Conservation (phyloP, 225 moss, liverwort and hornwort species). For the Sphagnum contortum region DNA sequence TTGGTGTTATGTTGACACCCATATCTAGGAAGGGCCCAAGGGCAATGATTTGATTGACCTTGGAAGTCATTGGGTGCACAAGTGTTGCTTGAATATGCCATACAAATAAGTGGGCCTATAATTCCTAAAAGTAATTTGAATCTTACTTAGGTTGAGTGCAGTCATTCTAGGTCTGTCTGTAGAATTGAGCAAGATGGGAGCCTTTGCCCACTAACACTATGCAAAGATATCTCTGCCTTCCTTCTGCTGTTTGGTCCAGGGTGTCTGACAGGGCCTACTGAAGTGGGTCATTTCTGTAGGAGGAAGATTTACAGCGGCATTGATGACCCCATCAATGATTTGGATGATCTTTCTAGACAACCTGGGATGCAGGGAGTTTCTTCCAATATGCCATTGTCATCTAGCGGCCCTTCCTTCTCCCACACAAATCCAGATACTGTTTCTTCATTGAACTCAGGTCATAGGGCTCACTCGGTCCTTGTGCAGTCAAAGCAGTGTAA, state of each 20-base stretch:
- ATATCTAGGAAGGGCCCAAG: too few species aligned
- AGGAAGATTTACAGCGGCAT: slow-evolving; percentile 55
- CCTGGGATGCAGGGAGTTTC: slow-evolving; percentile 17
- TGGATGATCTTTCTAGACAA: slow-evolving; percentile 5
- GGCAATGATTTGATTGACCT: too few species aligned
- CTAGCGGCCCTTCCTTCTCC: slow-evolving; percentile 27
- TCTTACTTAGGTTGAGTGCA: too few species aligned
- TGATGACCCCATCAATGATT: slow-evolving; percentile 45
- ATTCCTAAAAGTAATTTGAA: too few species aligned
- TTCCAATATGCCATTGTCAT: slow-evolving; percentile 20
- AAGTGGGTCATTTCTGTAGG: slow-evolving; percentile 34
- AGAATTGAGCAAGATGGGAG: too few species aligned
- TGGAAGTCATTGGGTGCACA: too few species aligned
- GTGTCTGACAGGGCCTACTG: slow-evolving; percentile 16
- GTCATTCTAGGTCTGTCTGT: too few species aligned
- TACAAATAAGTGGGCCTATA: too few species aligned
- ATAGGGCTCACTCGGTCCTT: slow-evolving; percentile 8
- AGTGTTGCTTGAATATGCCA: too few species aligned
- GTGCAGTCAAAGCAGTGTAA: slow-evolving; percentile 15
- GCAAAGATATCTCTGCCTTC: not conserved
- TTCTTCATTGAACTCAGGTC: slow-evolving; percentile 16
- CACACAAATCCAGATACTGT: slow-evolving; percentile 18
- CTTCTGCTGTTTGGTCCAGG: not conserved
- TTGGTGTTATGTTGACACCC: too few species aligned
- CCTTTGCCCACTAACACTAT: too few species aligned